Percentiles rank a stretch among this genome's conserved stretches.
Evolutionary conservation across 2,329 filamentous ascomycete species (phyloP).

Genomic region (Xylariomycetidae sp.): DNA sequence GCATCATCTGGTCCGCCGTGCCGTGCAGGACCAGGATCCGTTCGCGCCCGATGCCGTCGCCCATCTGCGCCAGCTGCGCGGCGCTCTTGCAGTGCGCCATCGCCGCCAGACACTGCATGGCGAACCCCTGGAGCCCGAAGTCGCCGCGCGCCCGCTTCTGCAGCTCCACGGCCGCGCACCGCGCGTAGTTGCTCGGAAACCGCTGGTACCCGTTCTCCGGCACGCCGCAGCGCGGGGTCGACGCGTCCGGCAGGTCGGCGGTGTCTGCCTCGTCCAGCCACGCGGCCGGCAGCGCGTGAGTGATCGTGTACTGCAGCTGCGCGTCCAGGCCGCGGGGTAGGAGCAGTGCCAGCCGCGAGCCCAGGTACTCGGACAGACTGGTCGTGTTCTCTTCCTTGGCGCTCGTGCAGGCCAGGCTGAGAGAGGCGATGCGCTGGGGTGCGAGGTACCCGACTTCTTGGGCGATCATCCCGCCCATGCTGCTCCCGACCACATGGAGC

Average conservation of each 20-base stretch:
- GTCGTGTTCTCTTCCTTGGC: constrained; percentile 55
- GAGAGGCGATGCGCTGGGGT: constrained; percentile 46
- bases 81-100: constrained; percentile 73
- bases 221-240: constrained; percentile 29
- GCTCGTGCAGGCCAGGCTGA: constrained; percentile 58
- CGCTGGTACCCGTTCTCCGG: constrained; percentile 33
- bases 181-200: constrained; percentile 73
- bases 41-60: constrained; percentile 62
- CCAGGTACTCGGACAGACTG: constrained; percentile 59
- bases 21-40: constrained; percentile 77
- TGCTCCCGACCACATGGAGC: constrained; percentile 68
- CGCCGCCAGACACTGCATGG: constrained; percentile 72
- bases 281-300: constrained; percentile 56
- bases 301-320: constrained; percentile 58
- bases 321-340: constrained; percentile 66
- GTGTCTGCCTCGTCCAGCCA: constrained; percentile 61
- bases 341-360: constrained; percentile 48
- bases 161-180: constrained; percentile 75
- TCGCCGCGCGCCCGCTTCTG: constrained; percentile 54
- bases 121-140: constrained; percentile 62
- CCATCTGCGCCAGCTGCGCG: constrained; percentile 59
- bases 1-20: constrained; percentile 71
- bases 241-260: constrained; percentile 40
- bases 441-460: constrained; percentile 65
- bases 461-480: constrained; percentile 87